Conservation (phyloP, 257 asterid genomes). For the Echium plantagineum region DNA sequence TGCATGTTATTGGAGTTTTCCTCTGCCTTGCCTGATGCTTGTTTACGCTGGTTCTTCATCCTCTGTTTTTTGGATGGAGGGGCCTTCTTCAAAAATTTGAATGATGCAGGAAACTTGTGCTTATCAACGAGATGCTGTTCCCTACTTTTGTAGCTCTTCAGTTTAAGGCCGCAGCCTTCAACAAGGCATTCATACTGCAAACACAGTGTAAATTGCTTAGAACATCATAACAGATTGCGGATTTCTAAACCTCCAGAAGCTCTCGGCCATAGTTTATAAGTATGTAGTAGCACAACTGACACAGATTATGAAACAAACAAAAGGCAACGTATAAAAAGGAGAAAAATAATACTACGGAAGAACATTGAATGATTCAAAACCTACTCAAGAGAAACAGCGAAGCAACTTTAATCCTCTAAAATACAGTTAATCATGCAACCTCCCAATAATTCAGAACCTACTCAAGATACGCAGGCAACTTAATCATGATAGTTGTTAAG, state of each 20-base stretch:
- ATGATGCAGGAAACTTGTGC: conserved; percentile 75
- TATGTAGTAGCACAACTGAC: background rate
- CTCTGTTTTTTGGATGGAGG: conserved; percentile 77
- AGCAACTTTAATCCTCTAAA: too few relatives aligned
- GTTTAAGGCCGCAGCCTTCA: conserved; percentile 76
- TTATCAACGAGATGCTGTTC: conserved; percentile 85
- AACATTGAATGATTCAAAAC: background rate
- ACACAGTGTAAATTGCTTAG: conserved; percentile 2
- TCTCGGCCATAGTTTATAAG: background rate
- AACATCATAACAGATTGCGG: background rate
- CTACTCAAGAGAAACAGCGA: too few relatives aligned
- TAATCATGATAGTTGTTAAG: too few relatives aligned
- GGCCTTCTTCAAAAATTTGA: conserved; percentile 74
- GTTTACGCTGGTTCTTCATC: conserved; percentile 38
- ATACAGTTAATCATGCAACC: too few relatives aligned
- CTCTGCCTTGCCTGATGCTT: conserved; percentile 21
- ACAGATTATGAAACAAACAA: background rate
- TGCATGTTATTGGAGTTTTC: conserved; percentile 50
- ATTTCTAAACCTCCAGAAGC: too few relatives aligned
- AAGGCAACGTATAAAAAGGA: background rate
- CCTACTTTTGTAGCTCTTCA: conserved; percentile 82
- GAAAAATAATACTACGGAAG: background rate
- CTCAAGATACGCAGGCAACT: too few relatives aligned
- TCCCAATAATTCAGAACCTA: too few relatives aligned
- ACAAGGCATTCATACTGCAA: conserved; percentile 87